Percentiles rank a stretch among this genome's conserved stretches.
These are phyloP conservation scores for Penicillium sp. DNA, from an alignment of 2,329 filamentous ascomycete species.

Conservation along the genomic window DNA sequence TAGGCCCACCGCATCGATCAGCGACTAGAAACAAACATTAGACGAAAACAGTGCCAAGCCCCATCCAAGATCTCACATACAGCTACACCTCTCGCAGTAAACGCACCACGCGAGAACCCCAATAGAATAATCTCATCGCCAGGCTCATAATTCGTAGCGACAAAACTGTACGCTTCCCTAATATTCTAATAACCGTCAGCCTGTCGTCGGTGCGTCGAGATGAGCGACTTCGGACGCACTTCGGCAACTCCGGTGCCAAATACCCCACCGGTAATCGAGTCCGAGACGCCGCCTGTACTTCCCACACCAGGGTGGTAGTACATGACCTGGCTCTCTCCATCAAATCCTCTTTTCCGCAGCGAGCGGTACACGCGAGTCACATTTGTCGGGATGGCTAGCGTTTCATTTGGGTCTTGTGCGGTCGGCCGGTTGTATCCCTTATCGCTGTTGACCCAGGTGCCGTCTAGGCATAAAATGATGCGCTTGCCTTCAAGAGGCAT, in stretches of 20 bases:
- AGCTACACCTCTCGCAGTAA: constrained; percentile 38
- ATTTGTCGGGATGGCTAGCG: constrained; percentile 16
- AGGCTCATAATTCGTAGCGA: constrained; percentile 35
- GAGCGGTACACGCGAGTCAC: constrained; percentile 19
- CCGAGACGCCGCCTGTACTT: constrained; percentile 11
- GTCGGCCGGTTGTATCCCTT: constrained; percentile 17
- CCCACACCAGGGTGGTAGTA: constrained; percentile 22
- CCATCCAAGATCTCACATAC: constrained; percentile 3
- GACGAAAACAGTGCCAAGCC: neutral
- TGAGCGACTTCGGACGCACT: constrained; percentile 6
- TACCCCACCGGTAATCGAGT: constrained; percentile 16
- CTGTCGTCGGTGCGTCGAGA: neutral
- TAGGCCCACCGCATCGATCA: constrained; percentile 36
- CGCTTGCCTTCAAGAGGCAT: constrained; percentile 16
- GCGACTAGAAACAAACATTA: constrained; percentile 14
- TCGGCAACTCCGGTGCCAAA: constrained; percentile 19
- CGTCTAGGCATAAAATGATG: constrained; percentile 19
- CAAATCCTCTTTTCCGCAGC: constrained; percentile 11
- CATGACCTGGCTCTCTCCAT: constrained; percentile 15
- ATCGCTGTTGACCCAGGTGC: constrained; percentile 23
- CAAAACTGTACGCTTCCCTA: constrained; percentile 25
- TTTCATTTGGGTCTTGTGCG: constrained; percentile 13
- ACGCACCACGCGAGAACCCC: constrained; percentile 40
- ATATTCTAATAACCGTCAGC: constrained; percentile 12
- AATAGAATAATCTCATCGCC: constrained; percentile 41